A percentile compares a stretch with the other conserved stretches of the same genome.
Evolutionary conservation across 2,329 filamentous ascomycete genomes (phyloP).

Genomic region (Dactylella cylindrospora): DNA sequence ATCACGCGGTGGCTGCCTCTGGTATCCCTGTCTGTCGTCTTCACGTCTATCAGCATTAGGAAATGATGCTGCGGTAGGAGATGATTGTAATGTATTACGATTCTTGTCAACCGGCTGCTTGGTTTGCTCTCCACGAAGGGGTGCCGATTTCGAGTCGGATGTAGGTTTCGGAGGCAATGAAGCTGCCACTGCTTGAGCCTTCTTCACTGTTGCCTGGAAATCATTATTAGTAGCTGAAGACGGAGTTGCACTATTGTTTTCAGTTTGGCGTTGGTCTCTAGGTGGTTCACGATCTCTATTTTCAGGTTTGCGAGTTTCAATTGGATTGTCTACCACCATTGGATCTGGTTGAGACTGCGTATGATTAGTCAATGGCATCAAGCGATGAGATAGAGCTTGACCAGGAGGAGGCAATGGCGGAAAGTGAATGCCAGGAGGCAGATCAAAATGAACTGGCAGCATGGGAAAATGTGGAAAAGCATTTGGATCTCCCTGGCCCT

Average conservation of each 20-base stretch:
- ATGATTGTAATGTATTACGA: conserved; percentile 12
- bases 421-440: conserved; percentile 23
- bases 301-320: conserved; percentile 23
- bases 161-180: conserved; percentile 29
- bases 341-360: conserved; percentile 21
- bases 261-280: not conserved
- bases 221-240: conserved; percentile 16
- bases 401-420: conserved; percentile 18
- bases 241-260: not conserved
- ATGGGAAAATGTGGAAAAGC: conserved; percentile 31
- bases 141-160: no score
- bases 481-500: conserved; percentile 16
- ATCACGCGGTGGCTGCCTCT: conserved; percentile 28
- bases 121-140: no score
- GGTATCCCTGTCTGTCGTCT: conserved; percentile 29
- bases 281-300: conserved; percentile 10
- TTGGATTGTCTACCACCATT: conserved; percentile 35
- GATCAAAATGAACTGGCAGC: conserved; percentile 27
- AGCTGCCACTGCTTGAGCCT: conserved; percentile 35
- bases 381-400: conserved; percentile 13
- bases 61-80: conserved; percentile 3
- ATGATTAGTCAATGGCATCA: conserved; percentile 32
- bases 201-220: conserved; percentile 36
- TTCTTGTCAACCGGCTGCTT: conserved; percentile 17
- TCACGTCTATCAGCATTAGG: conserved; percentile 28